These are phyloP conservation scores for Trichoderma atrobrunneum DNA, from an alignment of 2,329 filamentous ascomycete genomes.

Conservation along the genomic window DNA sequence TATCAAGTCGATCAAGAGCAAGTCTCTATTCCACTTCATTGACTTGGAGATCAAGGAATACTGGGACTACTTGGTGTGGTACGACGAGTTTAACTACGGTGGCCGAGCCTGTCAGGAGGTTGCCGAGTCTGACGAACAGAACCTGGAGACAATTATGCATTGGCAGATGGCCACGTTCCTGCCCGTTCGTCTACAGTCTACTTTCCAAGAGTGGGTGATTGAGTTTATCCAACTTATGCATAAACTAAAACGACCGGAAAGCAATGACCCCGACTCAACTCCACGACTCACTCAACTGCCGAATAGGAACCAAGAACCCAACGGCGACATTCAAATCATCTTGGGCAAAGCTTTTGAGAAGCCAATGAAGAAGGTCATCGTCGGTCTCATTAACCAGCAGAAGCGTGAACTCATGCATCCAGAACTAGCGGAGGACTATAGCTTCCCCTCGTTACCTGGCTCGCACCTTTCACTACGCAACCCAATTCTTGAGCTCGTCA, in stretches of 20 bases:
- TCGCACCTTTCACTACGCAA: conserved; percentile 57
- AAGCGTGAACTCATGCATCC: conserved; percentile 86
- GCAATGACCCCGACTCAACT: conserved; percentile 49
- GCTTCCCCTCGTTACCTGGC: conserved; percentile 77
- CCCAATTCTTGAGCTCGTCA: conserved; percentile 85
- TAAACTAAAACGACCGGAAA: conserved; percentile 67
- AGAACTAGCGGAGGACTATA: conserved; percentile 82
- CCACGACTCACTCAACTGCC: conserved; percentile 59
- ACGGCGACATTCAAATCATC: conserved; percentile 61
- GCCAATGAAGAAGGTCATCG: conserved; percentile 85
- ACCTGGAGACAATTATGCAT: conserved; percentile 90
- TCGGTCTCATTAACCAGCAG: conserved; percentile 76
- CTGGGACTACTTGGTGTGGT: conserved; percentile 99
- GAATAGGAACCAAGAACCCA: conserved; percentile 56
- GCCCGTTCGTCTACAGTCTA: conserved; percentile 72
- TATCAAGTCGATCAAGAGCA: conserved; percentile 92
- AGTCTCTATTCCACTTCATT: conserved; percentile 94
- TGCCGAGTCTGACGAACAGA: conserved; percentile 67
- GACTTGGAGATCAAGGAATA: conserved; percentile 98
- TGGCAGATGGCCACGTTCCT: conserved; percentile 96
- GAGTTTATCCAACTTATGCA: conserved; percentile 97
- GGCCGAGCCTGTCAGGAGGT: conserved; percentile 88
- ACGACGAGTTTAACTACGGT: conserved; percentile 98
- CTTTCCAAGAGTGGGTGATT: conserved; percentile 89
- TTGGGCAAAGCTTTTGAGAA: conserved; percentile 83